Evolutionary conservation across 2,329 filamentous ascomycete species (phyloP).

Genomic region (Fusarium heterosporum): DNA sequence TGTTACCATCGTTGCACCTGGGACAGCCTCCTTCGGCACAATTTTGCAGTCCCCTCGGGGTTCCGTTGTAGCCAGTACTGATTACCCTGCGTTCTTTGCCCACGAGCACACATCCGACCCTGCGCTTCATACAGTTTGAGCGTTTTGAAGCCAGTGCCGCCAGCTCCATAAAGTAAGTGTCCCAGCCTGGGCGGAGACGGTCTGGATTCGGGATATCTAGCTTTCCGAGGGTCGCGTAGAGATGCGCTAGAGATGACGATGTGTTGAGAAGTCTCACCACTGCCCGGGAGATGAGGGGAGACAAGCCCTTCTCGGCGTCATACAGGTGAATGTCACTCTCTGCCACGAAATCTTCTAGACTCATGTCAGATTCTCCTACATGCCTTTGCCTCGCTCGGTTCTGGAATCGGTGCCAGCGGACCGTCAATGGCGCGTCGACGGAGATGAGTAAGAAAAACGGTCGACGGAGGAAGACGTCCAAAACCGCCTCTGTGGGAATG

Average conservation of each 20-base stretch:
- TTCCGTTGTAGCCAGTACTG: conserved; percentile 97
- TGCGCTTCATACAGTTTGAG: conserved; percentile 97
- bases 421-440: conserved; percentile 86
- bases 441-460: conserved; percentile 95
- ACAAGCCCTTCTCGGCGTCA: conserved; percentile 70
- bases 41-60: conserved; percentile 88
- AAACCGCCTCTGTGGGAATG: conserved; percentile 76
- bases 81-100: conserved; percentile 84
- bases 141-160: conserved; percentile 89
- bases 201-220: conserved; percentile 82
- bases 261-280: conserved; percentile 90
- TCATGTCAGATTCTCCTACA: conserved; percentile 46
- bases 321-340: conserved; percentile 82
- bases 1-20: conserved; percentile 82
- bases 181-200: conserved; percentile 90
- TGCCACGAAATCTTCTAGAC: conserved; percentile 67
- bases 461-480: conserved; percentile 80
- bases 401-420: conserved; percentile 85
- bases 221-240: conserved; percentile 77
- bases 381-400: conserved; percentile 42
- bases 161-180: conserved; percentile 98
- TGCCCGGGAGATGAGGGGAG: conserved; percentile 82
- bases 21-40: conserved; percentile 92
- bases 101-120: conserved; percentile 94
- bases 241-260: conserved; percentile 74